These are phyloP conservation scores for Zalaria sp. DNA, from an alignment of 2,329 filamentous ascomycete species.

Conservation along the genomic window DNA sequence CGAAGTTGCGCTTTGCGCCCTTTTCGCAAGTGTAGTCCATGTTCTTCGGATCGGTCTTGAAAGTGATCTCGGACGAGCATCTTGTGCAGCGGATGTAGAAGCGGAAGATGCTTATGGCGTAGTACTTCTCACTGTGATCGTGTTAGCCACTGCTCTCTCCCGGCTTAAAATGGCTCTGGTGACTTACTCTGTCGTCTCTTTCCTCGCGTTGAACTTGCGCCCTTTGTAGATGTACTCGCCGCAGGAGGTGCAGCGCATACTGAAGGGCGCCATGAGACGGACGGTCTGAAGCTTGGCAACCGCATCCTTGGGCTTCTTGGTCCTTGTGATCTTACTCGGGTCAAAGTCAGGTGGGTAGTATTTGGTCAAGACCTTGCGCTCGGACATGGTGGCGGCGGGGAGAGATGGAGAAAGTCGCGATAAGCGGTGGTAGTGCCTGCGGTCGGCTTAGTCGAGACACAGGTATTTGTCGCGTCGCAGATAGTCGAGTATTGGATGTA, in stretches of 20 bases:
- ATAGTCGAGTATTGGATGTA: too few relatives aligned
- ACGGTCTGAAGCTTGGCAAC: constrained; percentile 77
- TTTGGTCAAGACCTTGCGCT: constrained; percentile 64
- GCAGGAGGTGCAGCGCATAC: constrained; percentile 57
- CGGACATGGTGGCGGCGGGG: constrained; percentile 50
- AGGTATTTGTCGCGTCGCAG: too few relatives aligned
- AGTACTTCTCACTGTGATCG: constrained; percentile 60
- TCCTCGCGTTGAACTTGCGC: constrained; percentile 88
- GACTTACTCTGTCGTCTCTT: constrained; percentile 54
- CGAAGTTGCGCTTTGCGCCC: constrained; percentile 84
- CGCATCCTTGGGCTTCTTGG: constrained; percentile 54
- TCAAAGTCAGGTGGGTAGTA: constrained; percentile 75
- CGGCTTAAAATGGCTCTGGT: too few relatives aligned
- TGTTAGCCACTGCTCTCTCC: too few relatives aligned
- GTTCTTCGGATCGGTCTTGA: constrained; percentile 89
- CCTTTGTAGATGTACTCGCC: constrained; percentile 84
- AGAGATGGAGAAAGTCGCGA: not conserved
- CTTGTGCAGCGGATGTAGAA: constrained; percentile 78
- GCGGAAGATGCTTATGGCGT: constrained; percentile 71
- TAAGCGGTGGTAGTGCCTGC: too few relatives aligned
- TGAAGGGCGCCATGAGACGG: constrained; percentile 79
- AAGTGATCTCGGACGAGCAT: constrained; percentile 76
- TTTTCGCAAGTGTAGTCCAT: constrained; percentile 75
- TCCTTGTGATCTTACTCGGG: constrained; percentile 57
- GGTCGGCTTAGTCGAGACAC: too few relatives aligned